Evolutionary conservation across 306 rosid genomes (phyloP), one percentile per base, ranked within the genome.

Genomic region (Cicer yamashitae): DNA sequence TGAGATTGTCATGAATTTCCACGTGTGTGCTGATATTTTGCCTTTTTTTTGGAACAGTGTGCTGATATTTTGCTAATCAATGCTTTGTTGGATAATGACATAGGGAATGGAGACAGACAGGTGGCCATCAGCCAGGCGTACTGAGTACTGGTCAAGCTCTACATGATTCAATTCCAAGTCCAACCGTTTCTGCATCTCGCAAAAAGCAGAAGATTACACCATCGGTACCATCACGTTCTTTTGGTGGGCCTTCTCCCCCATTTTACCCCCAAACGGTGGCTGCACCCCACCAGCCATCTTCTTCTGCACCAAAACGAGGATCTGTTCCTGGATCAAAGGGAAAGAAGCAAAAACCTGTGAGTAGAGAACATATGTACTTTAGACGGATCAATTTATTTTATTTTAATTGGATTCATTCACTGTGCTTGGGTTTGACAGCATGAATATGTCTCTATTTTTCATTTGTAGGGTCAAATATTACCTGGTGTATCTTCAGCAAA

Each of bases 31-130:
- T 66, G 10, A 20, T 66, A 44, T 18, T 66, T 43, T 66, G 38
- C 34, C 34, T 45, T 20, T 57, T 41, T 22, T 57, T 22, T 60
- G 66, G 7, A 60, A 60, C 66, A 60, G 66, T 60, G 17, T 58
- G 45, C 74, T 82, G 65, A 17, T 15, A 52, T 80, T 77, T 67
- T 78, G 67, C 83, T 79, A 70, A 85, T 85, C 39, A 80, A 71
- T 51, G 38, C 50, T 79, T 60, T 83, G 25, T 77, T 83, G 77
- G 79, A 61, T 75, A 65, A 73, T 82, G 67, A 51, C 79, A 52
- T 77, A 94, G 98, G 90, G 98, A 94, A 78, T 94, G 98, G 98
- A 91, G 98, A 81, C 94, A 90, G 85, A 83, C 87, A 41, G 91
- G 91, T 65, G 94, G 92, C 30, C 89, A 82, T 86, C 98, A 94